Base-by-base conservation (phyloP, 768 basidiomycete species). In the Saitozyma sp. region DNA sequence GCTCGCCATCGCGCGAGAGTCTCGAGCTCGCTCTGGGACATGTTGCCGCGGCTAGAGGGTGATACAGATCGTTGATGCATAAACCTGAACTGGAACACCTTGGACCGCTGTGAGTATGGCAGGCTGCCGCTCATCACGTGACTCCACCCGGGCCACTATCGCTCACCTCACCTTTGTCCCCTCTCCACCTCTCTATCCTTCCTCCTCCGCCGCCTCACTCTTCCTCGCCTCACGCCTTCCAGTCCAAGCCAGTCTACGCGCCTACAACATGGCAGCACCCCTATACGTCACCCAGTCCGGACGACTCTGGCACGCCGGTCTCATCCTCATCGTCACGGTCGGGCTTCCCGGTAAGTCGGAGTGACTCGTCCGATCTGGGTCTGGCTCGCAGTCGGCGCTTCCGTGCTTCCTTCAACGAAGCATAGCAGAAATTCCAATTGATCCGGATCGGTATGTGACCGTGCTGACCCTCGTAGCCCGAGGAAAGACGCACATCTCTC, bases 401-500 rank as follows among this genome's bases (percentile, higher is more conserved):
- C 29, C 29, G 29, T 29, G 29, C 29, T 5, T 40, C 17, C 9
- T 1, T 39, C 40, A 13, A 8, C 38, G 37, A 11, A 3, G 6
- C 38, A 29, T 37, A 29, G 29, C 29, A 29, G 29, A 29, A 29
- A 5, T 5, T 2, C 37, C 45, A 20, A 50, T 48, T 40, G 41
- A 13, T 59, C 43, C 29, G 29, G 29, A 41, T 17, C 11, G 20
- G 37, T 59, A 13, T 16, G 11, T 16, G 46, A n/a, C n/a, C n/a
- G 57, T 20, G 39, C 48, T 59, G 48, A 53, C 20, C 5, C 20
- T 9, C 38, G 48, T 59, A 76, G 94, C 95, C 0, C 86, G 92
- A 57, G 92, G 93, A 41, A 96, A 96, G 82, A 99, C 96, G 0
- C 96, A 99, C 78, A 92, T 98, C 60, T 95, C 93, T 1, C 86